Percentiles rank a stretch among this genome's conserved stretches.
Conservation (phyloP, 108 stramenopile species). For the Fistulifera solaris region DNA sequence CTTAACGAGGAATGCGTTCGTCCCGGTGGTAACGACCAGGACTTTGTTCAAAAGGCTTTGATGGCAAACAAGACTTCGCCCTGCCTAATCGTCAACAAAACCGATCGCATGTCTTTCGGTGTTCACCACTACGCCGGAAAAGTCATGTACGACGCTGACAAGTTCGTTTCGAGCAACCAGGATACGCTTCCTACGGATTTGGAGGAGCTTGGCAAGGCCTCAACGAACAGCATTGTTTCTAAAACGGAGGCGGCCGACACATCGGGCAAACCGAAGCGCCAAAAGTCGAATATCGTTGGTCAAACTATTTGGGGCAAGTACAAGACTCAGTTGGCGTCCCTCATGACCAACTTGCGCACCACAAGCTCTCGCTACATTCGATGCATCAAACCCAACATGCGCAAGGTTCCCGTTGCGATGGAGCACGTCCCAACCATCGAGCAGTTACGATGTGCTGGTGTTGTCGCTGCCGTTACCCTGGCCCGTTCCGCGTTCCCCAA, state of each 20-base stretch:
- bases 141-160: conserved; percentile 74
- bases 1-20: conserved; percentile 94
- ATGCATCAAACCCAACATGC: conserved; percentile 78
- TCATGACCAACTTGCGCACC: conserved; percentile 52
- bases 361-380: conserved; percentile 83
- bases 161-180: conserved; percentile 78
- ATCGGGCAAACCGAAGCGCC: conserved; percentile 21
- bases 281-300: conserved; percentile 35
- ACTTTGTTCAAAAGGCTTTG: conserved; percentile 62
- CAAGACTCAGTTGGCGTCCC: conserved; percentile 56
- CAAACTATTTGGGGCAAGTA: conserved; percentile 75
- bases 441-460: conserved; percentile 92
- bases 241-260: conserved; percentile 22
- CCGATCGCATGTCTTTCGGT: conserved; percentile 57
- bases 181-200: conserved; percentile 75
- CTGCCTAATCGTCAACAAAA: conserved; percentile 38
- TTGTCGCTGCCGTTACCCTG: conserved; percentile 86
- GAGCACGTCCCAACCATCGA: conserved; percentile 74
- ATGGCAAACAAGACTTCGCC: conserved; percentile 39
- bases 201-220: conserved; percentile 29
- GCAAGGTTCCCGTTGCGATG: conserved; percentile 62
- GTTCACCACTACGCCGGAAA: conserved; percentile 91
- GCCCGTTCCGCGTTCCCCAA: conserved; percentile 91
- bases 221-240: conserved; percentile 38
- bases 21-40: conserved; percentile 77